These are phyloP conservation scores for Crataegus laevigata DNA, from an alignment of 306 rosid genomes.

Conservation along the genomic window DNA sequence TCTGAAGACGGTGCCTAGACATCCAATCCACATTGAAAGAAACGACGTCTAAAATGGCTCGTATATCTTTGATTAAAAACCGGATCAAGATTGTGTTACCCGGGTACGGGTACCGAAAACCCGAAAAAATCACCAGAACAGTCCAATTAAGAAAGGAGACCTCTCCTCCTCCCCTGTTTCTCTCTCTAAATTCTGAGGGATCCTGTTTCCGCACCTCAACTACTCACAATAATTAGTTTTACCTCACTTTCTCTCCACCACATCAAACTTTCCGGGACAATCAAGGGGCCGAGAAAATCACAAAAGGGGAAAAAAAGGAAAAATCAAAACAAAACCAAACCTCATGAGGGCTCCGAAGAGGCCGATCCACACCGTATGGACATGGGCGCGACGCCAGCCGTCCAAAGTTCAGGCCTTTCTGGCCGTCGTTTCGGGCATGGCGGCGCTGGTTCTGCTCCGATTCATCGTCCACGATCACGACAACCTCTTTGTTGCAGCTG, in stretches of 20 bases:
- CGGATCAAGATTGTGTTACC: not conserved
- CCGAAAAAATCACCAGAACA: not conserved
- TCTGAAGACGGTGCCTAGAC: not conserved
- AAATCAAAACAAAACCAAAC: not conserved
- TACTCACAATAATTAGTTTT: not conserved
- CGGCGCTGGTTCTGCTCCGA: constrained; percentile 71
- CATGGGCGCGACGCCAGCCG: constrained; percentile 82
- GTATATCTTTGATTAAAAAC: not conserved
- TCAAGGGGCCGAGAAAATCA: not conserved
- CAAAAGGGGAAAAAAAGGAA: not conserved
- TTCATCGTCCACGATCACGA: constrained; percentile 83
- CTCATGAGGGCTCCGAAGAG: constrained; percentile 48
- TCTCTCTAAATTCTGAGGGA: not conserved
- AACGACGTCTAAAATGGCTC: not conserved
- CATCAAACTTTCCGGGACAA: constrained; percentile 28
- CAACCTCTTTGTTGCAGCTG: constrained; percentile 86
- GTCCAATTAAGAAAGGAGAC: not conserved
- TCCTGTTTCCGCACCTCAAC: not conserved
- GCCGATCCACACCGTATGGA: constrained; percentile 48
- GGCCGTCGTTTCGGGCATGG: constrained; percentile 78
- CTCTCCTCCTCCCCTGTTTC: not conserved
- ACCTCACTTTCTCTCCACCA: constrained; percentile 2
- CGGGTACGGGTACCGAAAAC: not conserved
- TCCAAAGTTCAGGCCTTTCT: constrained; percentile 87
- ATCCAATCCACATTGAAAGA: not conserved